Evolutionary conservation across 176 grass and related monocot genomes (phyloP), one percentile per base, ranked within the genome.

Genomic region (Puya raimondii): DNA sequence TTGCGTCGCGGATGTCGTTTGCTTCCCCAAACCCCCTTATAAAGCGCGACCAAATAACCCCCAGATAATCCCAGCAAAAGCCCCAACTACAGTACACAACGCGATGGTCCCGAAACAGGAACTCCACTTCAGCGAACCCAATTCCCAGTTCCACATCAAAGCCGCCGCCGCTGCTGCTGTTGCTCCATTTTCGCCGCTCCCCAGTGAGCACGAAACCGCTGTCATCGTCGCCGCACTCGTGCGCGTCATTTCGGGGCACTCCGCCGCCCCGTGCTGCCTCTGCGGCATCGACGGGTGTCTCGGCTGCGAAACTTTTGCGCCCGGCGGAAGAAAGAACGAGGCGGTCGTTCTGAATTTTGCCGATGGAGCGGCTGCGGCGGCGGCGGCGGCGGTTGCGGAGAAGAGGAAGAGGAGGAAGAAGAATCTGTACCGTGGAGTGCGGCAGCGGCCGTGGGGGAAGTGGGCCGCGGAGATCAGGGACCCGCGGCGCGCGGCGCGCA

Each of bases 191-290:
- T 6, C 33, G 33, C 33, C 9, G 20, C 71, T 84, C 72, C 74
- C 84, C 1, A 25, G 11, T 0, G 86, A 87, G 74, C 74, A 88
- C 47, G 88, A 91, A 76, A 75, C 79, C 67, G 53, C 64, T 71
- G 72, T 92, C 79, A 92, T 90, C 17, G 86, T 96, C 1, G 80
- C 84, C 13, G 74, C 84, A 53, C 84, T 96, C 23, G 61, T 76
- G 66, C 79, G 85, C 81, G 92, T 96, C 23, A 13, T 92, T 61
- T 89, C 88, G 76, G 80, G 82, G 23, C 63, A 82, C 81, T 10
- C 15, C 79, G 16, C 87, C 83, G 15, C 81, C 81, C 25, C 70
- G 10, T 96, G 92, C 64, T 23, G 20, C 9, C 4, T 54, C 16
- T 89, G 92, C 56, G 57, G 86, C 72, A 83, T 92, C 49, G 81